Conservation (phyloP, 1,139 yeast species). For the Casaregolazyma suthepensis region DNA sequence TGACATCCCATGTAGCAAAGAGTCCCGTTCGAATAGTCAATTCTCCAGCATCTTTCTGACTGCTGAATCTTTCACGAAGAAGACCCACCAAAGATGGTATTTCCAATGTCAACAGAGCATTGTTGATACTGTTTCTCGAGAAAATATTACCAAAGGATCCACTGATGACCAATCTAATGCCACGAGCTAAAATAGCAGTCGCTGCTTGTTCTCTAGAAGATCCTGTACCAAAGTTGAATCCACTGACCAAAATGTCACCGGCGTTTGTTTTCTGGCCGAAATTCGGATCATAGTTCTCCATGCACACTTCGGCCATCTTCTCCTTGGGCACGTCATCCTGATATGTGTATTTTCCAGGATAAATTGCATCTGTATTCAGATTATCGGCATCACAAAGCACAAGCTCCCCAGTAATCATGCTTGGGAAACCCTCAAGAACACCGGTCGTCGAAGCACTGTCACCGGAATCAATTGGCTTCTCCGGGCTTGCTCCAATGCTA, state of each 20-base stretch:
- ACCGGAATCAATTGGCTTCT: conserved; percentile 27
- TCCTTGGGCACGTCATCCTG: conserved; percentile 94
- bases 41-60: conserved; percentile 38
- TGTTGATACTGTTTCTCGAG: conserved; percentile 91
- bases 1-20: conserved; percentile 89
- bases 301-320: conserved; percentile 97
- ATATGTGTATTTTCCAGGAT: conserved; percentile 97
- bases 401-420: conserved; percentile 78
- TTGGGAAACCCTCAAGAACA: conserved; percentile 86
- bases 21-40: conserved; percentile 93
- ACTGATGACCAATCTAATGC: conserved; percentile 85
- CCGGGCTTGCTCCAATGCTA: conserved; percentile 35
- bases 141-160: conserved; percentile 98
- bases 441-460: conserved; percentile 42
- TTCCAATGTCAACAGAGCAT: conserved; percentile 88
- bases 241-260: conserved; percentile 85
- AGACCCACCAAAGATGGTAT: conserved; percentile 78
- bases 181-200: conserved; percentile 90
- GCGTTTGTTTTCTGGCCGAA: conserved; percentile 74
- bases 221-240: conserved; percentile 96
- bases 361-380: conserved; percentile 96
- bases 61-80: conserved; percentile 62
- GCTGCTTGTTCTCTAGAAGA: conserved; percentile 99
- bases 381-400: conserved; percentile 96
- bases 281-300: conserved; percentile 95